These are phyloP conservation scores for Arbutus unedo DNA, from an alignment of 148 eudicot genomes.

Conservation along the genomic window DNA sequence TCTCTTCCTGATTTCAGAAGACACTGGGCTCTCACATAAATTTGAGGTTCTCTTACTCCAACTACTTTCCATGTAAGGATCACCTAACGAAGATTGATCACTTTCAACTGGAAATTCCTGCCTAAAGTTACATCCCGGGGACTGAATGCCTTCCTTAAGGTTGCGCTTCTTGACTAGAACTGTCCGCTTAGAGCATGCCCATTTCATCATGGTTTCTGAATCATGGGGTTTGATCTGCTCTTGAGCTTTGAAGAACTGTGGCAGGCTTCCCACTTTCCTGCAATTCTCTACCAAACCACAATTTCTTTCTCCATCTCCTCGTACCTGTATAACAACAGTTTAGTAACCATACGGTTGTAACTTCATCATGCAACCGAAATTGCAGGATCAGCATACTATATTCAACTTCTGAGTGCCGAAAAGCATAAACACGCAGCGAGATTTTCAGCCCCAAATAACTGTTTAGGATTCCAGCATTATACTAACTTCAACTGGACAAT, in stretches of 20 bases:
- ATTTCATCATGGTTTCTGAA: conserved; percentile 31
- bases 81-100: conserved; percentile 25
- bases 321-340: conserved; percentile 23
- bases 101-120: conserved; percentile 31
- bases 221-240: conserved; percentile 28
- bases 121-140: conserved; percentile 18
- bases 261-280: conserved; percentile 25
- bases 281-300: conserved; percentile 18
- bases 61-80: conserved; percentile 23
- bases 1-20: conserved; percentile 32
- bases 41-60: conserved; percentile 17
- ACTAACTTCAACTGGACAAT: not conserved
- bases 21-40: conserved; percentile 23
- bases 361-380: not conserved
- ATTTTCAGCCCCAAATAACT: not conserved
- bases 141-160: conserved; percentile 23
- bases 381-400: not conserved
- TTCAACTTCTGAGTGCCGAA: not conserved
- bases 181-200: conserved; percentile 34
- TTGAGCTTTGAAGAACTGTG: conserved; percentile 22
- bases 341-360: not conserved
- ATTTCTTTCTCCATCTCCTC: conserved; percentile 12
- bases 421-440: not conserved
- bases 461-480: not conserved
- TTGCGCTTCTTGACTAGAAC: conserved; percentile 36